Evolutionary conservation across 352 stramenopile genomes (phyloP).

Genomic region (Phytopythium vexans): DNA sequence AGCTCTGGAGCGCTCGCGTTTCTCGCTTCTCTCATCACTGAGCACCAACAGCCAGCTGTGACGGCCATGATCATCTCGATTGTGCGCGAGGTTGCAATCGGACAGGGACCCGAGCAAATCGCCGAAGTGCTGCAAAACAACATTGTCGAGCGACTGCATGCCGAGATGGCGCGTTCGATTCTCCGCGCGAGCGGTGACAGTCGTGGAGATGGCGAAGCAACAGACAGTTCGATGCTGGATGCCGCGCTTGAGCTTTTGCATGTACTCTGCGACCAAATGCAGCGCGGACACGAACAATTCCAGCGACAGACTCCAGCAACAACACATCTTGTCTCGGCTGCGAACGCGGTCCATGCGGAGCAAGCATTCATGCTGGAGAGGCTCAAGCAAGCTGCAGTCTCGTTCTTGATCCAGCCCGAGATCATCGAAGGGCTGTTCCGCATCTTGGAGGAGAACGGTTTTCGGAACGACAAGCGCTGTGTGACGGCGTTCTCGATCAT

Average conservation of each 20-base stretch:
- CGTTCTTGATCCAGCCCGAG: slow-evolving; percentile 15
- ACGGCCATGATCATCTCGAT: slow-evolving; percentile 58
- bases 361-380: slow-evolving; percentile 1
- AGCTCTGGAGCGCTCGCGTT: slow-evolving; percentile 51
- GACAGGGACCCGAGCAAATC: slow-evolving; percentile 45
- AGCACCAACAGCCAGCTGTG: slow-evolving; percentile 24
- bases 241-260: background rate
- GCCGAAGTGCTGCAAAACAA: slow-evolving; percentile 58
- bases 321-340: no score
- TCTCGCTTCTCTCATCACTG: slow-evolving; percentile 40
- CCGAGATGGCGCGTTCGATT: slow-evolving; percentile 23
- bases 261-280: background rate
- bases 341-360: background rate
- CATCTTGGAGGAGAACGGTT: slow-evolving; percentile 1
- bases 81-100: slow-evolving; percentile 28
- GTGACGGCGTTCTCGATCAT: slow-evolving; percentile 11
- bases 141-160: slow-evolving; percentile 42
- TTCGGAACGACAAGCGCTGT: background rate
- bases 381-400: slow-evolving; percentile 15
- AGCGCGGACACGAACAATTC: background rate
- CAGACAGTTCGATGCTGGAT: background rate
- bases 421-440: slow-evolving; percentile 9
- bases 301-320: background rate
- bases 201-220: no score
- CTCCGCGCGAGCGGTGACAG: background rate